phyloP scores from a whole-genome alignment of 2,329 filamentous ascomycete genomes.

The Hortaea sp. region DNA sequence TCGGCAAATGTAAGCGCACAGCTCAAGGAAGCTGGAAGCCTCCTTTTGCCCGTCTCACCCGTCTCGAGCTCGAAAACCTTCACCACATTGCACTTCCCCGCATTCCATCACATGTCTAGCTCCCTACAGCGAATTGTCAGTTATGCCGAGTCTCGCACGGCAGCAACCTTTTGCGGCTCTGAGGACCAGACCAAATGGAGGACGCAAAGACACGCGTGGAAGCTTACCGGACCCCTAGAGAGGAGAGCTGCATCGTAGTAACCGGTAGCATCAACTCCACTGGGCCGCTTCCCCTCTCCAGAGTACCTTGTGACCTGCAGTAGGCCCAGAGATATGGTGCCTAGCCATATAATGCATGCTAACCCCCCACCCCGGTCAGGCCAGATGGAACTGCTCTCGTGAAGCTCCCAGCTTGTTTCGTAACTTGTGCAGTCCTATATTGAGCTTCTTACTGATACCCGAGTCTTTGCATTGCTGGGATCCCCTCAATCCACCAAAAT shows the following conservation, averaged over 20 bases:
- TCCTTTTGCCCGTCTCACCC: neutral
- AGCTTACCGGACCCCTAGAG: neutral
- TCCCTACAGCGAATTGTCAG: neutral
- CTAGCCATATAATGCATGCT: neutral
- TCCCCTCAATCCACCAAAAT: slow-evolving; percentile 6
- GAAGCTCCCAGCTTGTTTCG: neutral
- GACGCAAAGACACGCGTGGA: neutral
- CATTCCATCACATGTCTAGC: neutral
- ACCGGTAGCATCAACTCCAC: neutral
- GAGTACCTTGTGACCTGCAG: neutral
- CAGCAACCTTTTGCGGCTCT: neutral
- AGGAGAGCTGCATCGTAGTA: neutral
- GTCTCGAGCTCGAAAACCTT: neutral
- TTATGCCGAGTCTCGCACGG: neutral
- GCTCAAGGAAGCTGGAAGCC: neutral
- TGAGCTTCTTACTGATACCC: neutral
- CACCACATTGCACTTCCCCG: neutral
- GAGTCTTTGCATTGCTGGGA: neutral
- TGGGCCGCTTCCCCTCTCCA: neutral
- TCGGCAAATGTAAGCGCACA: too few relatives aligned
- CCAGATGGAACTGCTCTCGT: neutral
- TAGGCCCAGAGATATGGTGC: neutral
- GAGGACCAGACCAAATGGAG: neutral
- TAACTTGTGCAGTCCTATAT: neutral
- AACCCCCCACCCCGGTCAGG: neutral